Evolutionary conservation across 2,329 filamentous ascomycete species (phyloP), one percentile per base, ranked within the genome.

Genomic region (Nemania sp.): DNA sequence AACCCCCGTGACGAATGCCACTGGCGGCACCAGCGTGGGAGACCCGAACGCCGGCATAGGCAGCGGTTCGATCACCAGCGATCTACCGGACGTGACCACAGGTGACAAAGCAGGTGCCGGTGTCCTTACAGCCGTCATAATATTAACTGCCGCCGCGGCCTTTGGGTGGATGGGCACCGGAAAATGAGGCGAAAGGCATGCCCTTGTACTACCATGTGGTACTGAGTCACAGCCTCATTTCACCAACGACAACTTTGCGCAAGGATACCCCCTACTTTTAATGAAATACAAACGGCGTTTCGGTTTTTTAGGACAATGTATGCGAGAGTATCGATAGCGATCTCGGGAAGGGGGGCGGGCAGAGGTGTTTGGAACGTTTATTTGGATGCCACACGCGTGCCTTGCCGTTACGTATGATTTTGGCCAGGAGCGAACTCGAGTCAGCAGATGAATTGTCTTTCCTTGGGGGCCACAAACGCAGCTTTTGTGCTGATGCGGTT

Each of bases 11-110:
- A 83, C 82, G 0, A 78, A 77, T 1, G 62, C 65, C 10, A 78
- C 77, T 1, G 85, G 84, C 52, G 86, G 85, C 55, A 86, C 78
- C 1, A 81, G 79, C 46, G 69, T 72, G 64, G 79, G 80, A 34
- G 73, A 82, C 57, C 73, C 74, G 4, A 75, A 79, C 59, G 79
- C 80, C 3, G 73, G 73, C 21, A 56, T 67, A 3, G 78, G 76
- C 18, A 73, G 72, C 21, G 71, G 74, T 32, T 73, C 74, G 17
- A 76, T 77, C 35, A 67, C 70, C 37, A 69, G 71, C 54, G 55
- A 71, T 18, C 65, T 69, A 15, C 67, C 68, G 54, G 74, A 77
- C 11, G 73, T 82, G 42, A 79, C 75, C 5, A 76, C 76, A 17
- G 78, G 71, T 25, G 80, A 82, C 61, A 76, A 72, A 65, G 81